Evolutionary conservation across 768 basidiomycete genomes (phyloP), one percentile per base, ranked within the genome.

Genomic region (Hypholoma fasciculare): DNA sequence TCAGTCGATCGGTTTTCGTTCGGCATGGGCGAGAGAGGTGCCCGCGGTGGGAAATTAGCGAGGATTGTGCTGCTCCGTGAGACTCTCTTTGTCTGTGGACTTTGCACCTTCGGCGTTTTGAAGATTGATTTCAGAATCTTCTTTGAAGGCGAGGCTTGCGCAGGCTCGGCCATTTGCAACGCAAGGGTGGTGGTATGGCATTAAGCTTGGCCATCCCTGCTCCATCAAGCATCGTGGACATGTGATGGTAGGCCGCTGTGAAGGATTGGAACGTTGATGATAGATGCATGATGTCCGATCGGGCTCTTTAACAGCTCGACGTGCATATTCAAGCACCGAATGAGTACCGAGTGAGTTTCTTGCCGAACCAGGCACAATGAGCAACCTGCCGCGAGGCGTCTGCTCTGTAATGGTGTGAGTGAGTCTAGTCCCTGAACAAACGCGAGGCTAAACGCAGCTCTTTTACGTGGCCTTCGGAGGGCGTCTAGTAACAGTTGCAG

Each of bases 71-170:
- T 52, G 51, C 16, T 27, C 39, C 37, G 20, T 42, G 51, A 52
- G 14, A 26, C 39, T 38, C 51, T 39, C 23, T 52, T 52, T 9
- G 40, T 17, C 13, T 52, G 39, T 39, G 40, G 20, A 40, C 51
- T 52, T 26, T 20, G 37, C 14, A n/a, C 19, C 19, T 52, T 52
- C 13, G 51, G 51, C 20, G 51, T 38, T 42, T 52, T 52, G 26
- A 40, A 52, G 51, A 52, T 52, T 37, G 51, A 52, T 12, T 52
- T 52, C 23, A 26, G 51, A 13, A 20, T 26, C 40, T 42, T 52
- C 40, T 14, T 34, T 16, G 51, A 26, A 8, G 51, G 39, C 16
- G 51, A 52, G 26, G 2, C 39, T 19, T 34, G 49, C 12, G 26
- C 19, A 37, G 38, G 13, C 23, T 50, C 49, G 36, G n/a, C 49